phyloP scores from a whole-genome alignment of 441 rosid species.

The Euphorbia schlechtendalii region DNA sequence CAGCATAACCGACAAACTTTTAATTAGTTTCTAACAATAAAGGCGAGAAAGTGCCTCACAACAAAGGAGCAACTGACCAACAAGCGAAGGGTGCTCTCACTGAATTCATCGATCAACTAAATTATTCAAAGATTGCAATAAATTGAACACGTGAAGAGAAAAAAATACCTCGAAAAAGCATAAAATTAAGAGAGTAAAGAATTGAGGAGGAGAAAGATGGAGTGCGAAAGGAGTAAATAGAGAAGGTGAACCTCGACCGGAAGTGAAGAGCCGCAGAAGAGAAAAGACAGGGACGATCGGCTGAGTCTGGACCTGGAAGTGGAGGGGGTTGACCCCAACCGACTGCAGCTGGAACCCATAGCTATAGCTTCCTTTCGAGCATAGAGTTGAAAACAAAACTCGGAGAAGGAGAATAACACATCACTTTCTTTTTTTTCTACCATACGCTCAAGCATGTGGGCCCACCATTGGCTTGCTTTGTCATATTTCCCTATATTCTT shows the following conservation, averaged over 20 bases:
- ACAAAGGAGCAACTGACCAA: background rate
- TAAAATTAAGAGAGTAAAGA: background rate
- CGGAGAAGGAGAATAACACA: background rate
- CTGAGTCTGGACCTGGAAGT: constrained; percentile 14
- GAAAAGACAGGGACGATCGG: constrained; percentile 24
- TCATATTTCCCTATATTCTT: too few relatives aligned
- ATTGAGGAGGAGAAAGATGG: background rate
- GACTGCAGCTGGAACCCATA: constrained; percentile 51
- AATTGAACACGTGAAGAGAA: background rate
- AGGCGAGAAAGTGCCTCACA: background rate
- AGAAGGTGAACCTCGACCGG: constrained; percentile 12
- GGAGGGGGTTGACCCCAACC: constrained; percentile 21
- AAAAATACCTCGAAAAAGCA: background rate
- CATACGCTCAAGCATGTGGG: too few relatives aligned
- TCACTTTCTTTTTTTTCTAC: background rate
- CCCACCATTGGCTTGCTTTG: too few relatives aligned
- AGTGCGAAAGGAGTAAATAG: constrained; percentile 4
- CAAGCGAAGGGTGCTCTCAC: background rate
- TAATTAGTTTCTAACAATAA: background rate
- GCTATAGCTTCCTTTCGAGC: background rate
- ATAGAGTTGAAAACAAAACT: background rate
- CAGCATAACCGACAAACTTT: background rate
- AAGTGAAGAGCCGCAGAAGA: constrained; percentile 40
- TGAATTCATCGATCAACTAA: too few relatives aligned
- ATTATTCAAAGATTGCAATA: background rate